phyloP scores from a whole-genome alignment of 1,139 yeast species.

The Hanseniaspora gamundiae region DNA sequence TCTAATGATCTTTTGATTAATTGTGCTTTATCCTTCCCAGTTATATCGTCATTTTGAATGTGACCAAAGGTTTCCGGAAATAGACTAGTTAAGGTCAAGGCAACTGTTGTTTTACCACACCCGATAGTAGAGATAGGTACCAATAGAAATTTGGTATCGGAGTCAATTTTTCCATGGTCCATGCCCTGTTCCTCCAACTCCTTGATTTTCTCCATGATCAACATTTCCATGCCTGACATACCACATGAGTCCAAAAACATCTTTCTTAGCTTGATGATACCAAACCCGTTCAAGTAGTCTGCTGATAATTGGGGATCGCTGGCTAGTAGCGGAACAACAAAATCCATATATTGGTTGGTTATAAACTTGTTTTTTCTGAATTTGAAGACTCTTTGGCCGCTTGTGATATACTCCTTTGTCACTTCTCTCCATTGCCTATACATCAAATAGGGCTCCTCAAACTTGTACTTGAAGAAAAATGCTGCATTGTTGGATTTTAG shows the following conservation, averaged over 20 bases:
- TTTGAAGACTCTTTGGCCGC: constrained; percentile 33
- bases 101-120: constrained; percentile 87
- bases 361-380: constrained; percentile 44
- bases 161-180: constrained; percentile 23
- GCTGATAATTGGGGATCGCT: constrained; percentile 34
- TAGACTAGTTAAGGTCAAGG: constrained; percentile 43
- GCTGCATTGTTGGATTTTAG: constrained; percentile 25
- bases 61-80: constrained; percentile 55
- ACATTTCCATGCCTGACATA: constrained; percentile 34
- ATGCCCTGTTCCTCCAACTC: constrained; percentile 25
- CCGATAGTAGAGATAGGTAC: constrained; percentile 88
- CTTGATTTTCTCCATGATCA: constrained; percentile 26
- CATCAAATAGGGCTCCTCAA: constrained; percentile 87
- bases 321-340: constrained; percentile 43
- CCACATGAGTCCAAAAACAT: constrained; percentile 40
- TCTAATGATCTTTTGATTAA: constrained; percentile 41
- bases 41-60: constrained; percentile 76
- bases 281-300: constrained; percentile 45
- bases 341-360: constrained; percentile 57
- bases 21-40: constrained; percentile 34
- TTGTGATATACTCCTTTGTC: constrained; percentile 47
- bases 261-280: constrained; percentile 63
- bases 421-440: constrained; percentile 87
- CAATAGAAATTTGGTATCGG: constrained; percentile 41
- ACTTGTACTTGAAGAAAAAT: constrained; percentile 84